These are phyloP conservation scores for Syncephalastrum sp. DNA, from an alignment of 371 early-diverging fungal genomes.

Conservation along the genomic window DNA sequence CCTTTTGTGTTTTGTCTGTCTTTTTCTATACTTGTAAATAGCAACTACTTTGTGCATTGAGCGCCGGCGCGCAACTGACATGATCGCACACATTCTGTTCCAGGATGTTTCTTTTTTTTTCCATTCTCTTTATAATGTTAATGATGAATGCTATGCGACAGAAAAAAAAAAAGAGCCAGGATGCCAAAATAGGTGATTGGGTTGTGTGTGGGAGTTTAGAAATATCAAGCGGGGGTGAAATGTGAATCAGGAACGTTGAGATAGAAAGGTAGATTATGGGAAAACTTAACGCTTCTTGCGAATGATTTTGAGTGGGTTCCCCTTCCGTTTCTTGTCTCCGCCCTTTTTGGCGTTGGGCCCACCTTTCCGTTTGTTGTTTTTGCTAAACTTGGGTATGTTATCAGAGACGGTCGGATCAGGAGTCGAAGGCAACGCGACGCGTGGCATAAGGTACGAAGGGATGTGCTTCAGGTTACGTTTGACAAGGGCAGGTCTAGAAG, in stretches of 20 bases:
- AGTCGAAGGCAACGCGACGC: conserved; percentile 48
- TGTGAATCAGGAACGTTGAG: background rate
- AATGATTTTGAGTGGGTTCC: conserved; percentile 55
- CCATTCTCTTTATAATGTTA: background rate
- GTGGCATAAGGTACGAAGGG: conserved; percentile 88
- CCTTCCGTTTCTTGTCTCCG: conserved; percentile 48
- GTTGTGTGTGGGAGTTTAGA: too few relatives aligned
- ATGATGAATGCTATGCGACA: background rate
- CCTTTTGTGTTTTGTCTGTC: too few relatives aligned
- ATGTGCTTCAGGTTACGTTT: conserved; percentile 90
- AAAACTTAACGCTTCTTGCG: conserved; percentile 7
- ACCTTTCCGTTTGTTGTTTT: conserved; percentile 26
- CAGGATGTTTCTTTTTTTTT: background rate
- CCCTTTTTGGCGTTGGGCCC: background rate
- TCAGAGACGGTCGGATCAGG: conserved; percentile 9
- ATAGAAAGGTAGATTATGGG: conserved; percentile 1
- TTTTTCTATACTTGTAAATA: too few relatives aligned
- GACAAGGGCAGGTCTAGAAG: conserved; percentile 77
- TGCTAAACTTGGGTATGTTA: conserved; percentile 29
- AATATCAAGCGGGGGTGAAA: background rate
- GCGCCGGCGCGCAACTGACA: too few relatives aligned
- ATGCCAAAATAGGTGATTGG: background rate
- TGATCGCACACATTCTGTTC: too few relatives aligned
- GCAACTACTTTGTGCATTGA: too few relatives aligned
- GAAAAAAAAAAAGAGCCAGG: background rate